Evolutionary conservation across 78 protist species (phyloP), one percentile per base, ranked within the genome.

Genomic region (Dictyostelium brefeldianum): DNA sequence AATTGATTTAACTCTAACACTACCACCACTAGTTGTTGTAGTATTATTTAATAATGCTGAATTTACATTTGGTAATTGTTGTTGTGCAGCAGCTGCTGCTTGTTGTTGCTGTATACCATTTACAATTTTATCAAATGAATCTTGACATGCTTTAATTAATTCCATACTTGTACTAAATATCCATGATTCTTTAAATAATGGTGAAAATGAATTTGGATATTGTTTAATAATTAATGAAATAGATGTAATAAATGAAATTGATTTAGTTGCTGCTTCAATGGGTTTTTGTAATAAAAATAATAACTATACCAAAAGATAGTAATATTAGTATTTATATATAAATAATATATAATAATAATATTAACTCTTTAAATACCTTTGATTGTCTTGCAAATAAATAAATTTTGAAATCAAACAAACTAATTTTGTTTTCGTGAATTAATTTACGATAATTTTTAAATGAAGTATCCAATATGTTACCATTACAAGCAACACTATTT

Each of bases 351-450:
- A 36, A 2, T 36, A 15, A 12, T 6, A n/a, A 64, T 7, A n/a
- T 29, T 15, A 15, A 70, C 51, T 70, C 2, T 36, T 36, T 36
- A 36, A 36, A 36, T 54, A 83, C 90, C 47, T 80, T 81, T 22
- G 89, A 54, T 57, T 90, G 95, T 41, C 89, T 54, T 9, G 83
- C 70, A 62, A 90, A 90, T 20, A 90, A 57, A 59, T 90, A 90
- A 71, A 79, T 78, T 57, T 81, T 81, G 22, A 90, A 90, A 62
- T 90, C 95, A 74, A 80, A 90, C 18, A 81, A 47, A 57, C 74
- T 74, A n/a, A 90, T 90, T 75, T 74, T 80, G 15, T 80, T 71
- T 18, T 69, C 50, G 29, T 47, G 57, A 27, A 90, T 90, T 11
- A 90, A 53, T 25, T 90, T 84, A 14, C 95, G 18, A n/a, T 74